phyloP scores from a whole-genome alignment of 768 basidiomycete species.

The Ramaria sp. region DNA sequence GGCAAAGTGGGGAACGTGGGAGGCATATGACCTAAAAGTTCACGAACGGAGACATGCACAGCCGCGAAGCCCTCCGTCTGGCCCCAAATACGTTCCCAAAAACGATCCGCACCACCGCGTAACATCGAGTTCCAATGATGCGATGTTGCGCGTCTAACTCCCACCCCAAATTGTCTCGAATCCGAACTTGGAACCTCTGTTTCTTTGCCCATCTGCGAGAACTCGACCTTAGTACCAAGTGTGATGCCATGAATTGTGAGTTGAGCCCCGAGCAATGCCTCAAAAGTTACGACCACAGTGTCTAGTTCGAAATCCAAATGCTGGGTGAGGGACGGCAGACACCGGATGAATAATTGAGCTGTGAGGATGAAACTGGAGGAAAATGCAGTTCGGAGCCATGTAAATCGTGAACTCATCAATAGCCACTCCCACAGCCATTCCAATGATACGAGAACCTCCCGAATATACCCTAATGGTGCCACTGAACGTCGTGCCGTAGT shows the following conservation, averaged over 20 bases:
- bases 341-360: conserved; percentile 48
- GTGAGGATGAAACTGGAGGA: not conserved
- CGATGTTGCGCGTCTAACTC: conserved; percentile 12
- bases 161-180: conserved; percentile 36
- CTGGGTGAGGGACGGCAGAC: conserved; percentile 59
- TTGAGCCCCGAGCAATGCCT: conserved; percentile 40
- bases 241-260: conserved; percentile 40
- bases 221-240: conserved; percentile 43
- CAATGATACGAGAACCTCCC: not conserved
- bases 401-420: not conserved
- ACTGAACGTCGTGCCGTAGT: not conserved
- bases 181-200: not conserved
- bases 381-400: not conserved
- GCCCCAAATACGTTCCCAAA: conserved; percentile 62
- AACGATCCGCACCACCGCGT: conserved; percentile 46
- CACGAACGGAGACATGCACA: conserved; percentile 29
- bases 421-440: not conserved
- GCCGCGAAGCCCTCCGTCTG: conserved; percentile 40
- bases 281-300: conserved; percentile 39
- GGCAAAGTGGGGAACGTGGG: not conserved
- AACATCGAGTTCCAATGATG: conserved; percentile 35
- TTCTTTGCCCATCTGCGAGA: conserved; percentile 38
- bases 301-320: conserved; percentile 59
- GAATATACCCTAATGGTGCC: not conserved
- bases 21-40: not conserved